Conservation (phyloP, 176 grass and related monocot species). For the Triticum aestivum region IWGSC_CS_RefSeq_v2.1 NC_057808.1:321859737-321860236, state of each 20-base stretch:
- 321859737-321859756: constrained; percentile 97
- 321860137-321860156: constrained; percentile 89
- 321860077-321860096: background rate
- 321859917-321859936: background rate
- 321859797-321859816: constrained; percentile 64
- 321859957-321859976: constrained; percentile 95
- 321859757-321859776: constrained; percentile 72
- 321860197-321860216: constrained; percentile 74
- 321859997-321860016: constrained; percentile 91
- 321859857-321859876: background rate
- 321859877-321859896: background rate
- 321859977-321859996: constrained; percentile 86
- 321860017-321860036: constrained; percentile 71
- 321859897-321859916: background rate
- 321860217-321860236: constrained; percentile 96
- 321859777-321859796: constrained; percentile 96
- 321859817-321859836: constrained; percentile 25
- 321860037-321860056: constrained; percentile 20
- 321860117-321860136: constrained; percentile 13
- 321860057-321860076: background rate
- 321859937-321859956: constrained; percentile 59
- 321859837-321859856: constrained; percentile 15
- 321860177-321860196: constrained; percentile 80
- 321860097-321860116: constrained; percentile 20
- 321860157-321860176: constrained; percentile 69